Percentiles rank a stretch among this genome's conserved stretches.
Evolutionary conservation across 2,329 filamentous ascomycete species (phyloP).

Genomic region (Fusarium foetens): DNA sequence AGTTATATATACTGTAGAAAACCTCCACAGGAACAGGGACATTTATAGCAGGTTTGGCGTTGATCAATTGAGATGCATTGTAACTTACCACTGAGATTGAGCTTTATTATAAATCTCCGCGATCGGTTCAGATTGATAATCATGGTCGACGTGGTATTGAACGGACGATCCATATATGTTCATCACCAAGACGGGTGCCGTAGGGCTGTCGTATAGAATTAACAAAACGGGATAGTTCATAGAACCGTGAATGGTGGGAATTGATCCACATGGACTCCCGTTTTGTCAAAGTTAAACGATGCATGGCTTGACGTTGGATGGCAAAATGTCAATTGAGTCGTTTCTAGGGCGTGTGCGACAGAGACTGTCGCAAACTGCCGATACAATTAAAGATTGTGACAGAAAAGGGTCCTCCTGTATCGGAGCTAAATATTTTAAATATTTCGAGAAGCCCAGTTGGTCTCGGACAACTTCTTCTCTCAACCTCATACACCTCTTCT

Average conservation of each 20-base stretch:
- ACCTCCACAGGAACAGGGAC: slow-evolving; percentile 16
- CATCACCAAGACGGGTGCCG: not conserved
- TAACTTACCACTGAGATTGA: not conserved
- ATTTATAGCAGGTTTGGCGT: slow-evolving; percentile 33
- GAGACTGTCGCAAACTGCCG: not conserved
- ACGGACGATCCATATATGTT: not conserved
- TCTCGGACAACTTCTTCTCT: not conserved
- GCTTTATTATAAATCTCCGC: not conserved
- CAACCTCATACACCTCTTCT: not conserved
- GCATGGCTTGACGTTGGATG: not conserved
- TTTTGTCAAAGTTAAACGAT: slow-evolving; percentile 4
- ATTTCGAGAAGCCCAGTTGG: not conserved
- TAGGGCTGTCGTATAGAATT: slow-evolving; percentile 14
- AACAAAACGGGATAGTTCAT: slow-evolving; percentile 2
- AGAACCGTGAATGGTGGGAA: not conserved
- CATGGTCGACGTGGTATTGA: not conserved
- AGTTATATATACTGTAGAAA: slow-evolving; percentile 19
- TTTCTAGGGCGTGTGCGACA: slow-evolving; percentile 11
- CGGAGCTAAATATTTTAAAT: slow-evolving; percentile 13
- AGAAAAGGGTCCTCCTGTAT: slow-evolving; percentile 12
- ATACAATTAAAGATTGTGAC: not conserved
- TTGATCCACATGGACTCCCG: not conserved
- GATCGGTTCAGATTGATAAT: not conserved
- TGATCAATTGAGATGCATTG: slow-evolving; percentile 22
- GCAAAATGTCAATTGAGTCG: slow-evolving; percentile 11